These are phyloP conservation scores for Saccharomycopsis lassenensis DNA, from an alignment of 805 yeast species.

Conservation along the genomic window DNA sequence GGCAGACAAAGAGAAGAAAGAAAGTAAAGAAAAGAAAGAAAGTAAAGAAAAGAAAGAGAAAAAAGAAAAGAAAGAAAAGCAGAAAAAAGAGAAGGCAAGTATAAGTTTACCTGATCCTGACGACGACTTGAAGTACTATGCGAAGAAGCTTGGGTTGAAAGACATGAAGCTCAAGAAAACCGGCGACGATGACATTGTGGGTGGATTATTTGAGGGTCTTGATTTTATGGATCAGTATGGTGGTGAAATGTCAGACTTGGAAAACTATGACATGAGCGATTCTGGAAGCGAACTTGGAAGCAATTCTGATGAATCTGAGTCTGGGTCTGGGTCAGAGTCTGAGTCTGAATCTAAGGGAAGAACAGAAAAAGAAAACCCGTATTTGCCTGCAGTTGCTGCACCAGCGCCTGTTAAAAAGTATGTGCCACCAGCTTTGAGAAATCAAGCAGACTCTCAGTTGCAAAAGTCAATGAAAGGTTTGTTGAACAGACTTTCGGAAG, in stretches of 20 bases:
- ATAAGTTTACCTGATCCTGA: slow-evolving; percentile 32
- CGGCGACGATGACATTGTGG: slow-evolving; percentile 66
- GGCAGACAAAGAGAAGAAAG: slow-evolving; percentile 12
- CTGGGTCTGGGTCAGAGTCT: slow-evolving; percentile 21
- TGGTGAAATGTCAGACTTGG: no score
- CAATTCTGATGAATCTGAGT: slow-evolving; percentile 16
- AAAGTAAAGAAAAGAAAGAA: slow-evolving; percentile 12
- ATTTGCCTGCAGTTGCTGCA: slow-evolving; percentile 45
- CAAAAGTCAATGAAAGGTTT: slow-evolving; percentile 67
- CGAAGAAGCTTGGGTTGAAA: slow-evolving; percentile 67
- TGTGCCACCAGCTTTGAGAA: slow-evolving; percentile 80
- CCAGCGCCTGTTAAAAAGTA: slow-evolving; percentile 31
- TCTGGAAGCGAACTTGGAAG: no score
- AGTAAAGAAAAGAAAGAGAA: slow-evolving; percentile 23
- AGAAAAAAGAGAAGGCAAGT: slow-evolving; percentile 12
- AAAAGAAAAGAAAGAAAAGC: slow-evolving; percentile 29
- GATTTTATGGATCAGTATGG: slow-evolving; percentile 13
- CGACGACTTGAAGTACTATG: slow-evolving; percentile 71
- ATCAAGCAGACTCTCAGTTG: slow-evolving; percentile 37
- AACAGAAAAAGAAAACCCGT: slow-evolving; percentile 56
- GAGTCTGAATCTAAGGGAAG: slow-evolving; percentile 19
- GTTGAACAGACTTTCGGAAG: slow-evolving; percentile 80
- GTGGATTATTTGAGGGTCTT: slow-evolving; percentile 69
- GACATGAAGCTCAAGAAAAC: slow-evolving; percentile 38
- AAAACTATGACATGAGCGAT: no score